phyloP scores from a whole-genome alignment of 2,329 filamentous ascomycete genomes.

The Penicillium sp. region DNA sequence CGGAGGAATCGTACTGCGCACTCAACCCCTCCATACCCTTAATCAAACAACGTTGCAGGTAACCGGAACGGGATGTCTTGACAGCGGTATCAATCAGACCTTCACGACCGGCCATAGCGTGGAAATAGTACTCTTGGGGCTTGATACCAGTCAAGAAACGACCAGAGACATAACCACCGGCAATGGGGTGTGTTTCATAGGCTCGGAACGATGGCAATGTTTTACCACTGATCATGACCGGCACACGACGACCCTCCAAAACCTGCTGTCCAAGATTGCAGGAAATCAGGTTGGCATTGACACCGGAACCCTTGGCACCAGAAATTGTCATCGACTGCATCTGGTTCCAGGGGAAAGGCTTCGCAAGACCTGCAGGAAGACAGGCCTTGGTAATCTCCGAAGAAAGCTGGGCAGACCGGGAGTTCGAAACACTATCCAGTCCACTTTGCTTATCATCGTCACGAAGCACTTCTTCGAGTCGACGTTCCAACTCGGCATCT shows the following conservation, averaged over 20 bases:
- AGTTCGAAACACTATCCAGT: constrained; percentile 85
- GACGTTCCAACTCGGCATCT: constrained; percentile 70
- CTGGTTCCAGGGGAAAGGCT: constrained; percentile 93
- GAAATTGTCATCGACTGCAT: constrained; percentile 99
- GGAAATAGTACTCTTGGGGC: constrained; percentile 98
- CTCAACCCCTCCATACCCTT: constrained; percentile 97
- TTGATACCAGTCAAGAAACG: constrained; percentile 97
- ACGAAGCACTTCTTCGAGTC: constrained; percentile 84
- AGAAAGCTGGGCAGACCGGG: constrained; percentile 68
- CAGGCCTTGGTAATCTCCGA: constrained; percentile 75
- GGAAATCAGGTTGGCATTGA: constrained; percentile 97
- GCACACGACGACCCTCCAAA: constrained; percentile 89
- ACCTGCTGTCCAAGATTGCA: constrained; percentile 97
- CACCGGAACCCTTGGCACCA: constrained; percentile 86
- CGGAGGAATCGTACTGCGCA: constrained; percentile 90
- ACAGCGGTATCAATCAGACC: constrained; percentile 98
- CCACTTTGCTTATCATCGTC: constrained; percentile 89
- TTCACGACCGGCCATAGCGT: constrained; percentile 98
- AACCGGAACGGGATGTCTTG: constrained; percentile 95
- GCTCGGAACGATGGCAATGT: constrained; percentile 90
- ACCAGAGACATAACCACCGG: constrained; percentile 90
- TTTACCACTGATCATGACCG: constrained; percentile 97
- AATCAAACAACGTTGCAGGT: constrained; percentile 93
- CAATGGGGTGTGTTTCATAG: constrained; percentile 84
- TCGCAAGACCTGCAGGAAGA: constrained; percentile 78